Percentiles rank a stretch among this genome's conserved stretches.
These are phyloP conservation scores for Aspergillus egyptiacus DNA, from an alignment of 495 filamentous ascomycete genomes.

Conservation along the genomic window DNA sequence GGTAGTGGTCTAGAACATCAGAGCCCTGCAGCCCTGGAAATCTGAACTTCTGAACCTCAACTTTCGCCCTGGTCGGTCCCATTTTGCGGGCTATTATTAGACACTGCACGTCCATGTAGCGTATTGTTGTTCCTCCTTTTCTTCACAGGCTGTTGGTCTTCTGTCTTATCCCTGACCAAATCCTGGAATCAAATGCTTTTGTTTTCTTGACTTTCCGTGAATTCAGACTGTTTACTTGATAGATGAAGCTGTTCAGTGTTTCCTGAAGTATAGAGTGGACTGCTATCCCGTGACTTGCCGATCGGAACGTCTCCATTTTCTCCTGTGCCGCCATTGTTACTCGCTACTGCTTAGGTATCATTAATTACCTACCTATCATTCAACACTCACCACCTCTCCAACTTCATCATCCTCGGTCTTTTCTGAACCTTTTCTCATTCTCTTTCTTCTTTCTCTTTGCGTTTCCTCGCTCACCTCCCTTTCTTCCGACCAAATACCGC, in stretches of 20 bases:
- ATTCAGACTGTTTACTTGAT: no score
- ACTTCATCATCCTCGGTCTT: slow-evolving; percentile 4
- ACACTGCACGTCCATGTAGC: slow-evolving; percentile 4
- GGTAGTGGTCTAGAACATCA: slow-evolving; percentile 3
- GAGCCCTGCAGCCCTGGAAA: no score
- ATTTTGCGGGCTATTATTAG: slow-evolving; percentile 12
- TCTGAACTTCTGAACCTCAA: background rate
- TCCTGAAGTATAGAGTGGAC: background rate
- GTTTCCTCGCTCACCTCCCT: slow-evolving; percentile 8
- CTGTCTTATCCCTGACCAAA: no score
- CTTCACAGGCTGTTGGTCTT: no score
- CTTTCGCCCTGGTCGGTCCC: background rate
- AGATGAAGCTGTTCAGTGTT: no score
- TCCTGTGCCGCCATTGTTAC: slow-evolving; percentile 5
- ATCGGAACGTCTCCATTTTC: slow-evolving; percentile 13
- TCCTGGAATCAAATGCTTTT: no score
- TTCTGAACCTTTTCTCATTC: background rate
- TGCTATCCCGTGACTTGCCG: slow-evolving; percentile 12
- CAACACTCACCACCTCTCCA: slow-evolving; percentile 3
- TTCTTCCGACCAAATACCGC: slow-evolving; percentile 53
- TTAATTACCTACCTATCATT: no score
- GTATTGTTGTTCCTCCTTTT: slow-evolving; percentile 1
- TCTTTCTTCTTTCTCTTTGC: background rate
- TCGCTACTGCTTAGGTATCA: slow-evolving; percentile 6
- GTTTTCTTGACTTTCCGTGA: background rate